These are phyloP conservation scores for Diaporthe citrichinensis DNA, from an alignment of 2,329 filamentous ascomycete genomes.

Conservation along the genomic window DNA sequence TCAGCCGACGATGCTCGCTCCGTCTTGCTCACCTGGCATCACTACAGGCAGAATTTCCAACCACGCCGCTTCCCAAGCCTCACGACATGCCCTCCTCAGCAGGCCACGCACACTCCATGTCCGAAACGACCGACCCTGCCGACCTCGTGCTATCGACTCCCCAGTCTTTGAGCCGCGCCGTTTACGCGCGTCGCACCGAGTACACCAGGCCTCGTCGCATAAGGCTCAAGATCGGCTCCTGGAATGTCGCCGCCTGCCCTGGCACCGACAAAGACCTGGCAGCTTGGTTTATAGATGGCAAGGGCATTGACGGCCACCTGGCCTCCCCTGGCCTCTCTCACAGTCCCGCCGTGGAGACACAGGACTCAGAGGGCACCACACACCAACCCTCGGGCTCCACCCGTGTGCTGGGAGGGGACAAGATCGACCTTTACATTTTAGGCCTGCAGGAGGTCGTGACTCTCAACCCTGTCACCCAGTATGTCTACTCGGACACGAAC, in stretches of 20 bases:
- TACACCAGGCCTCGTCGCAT: constrained; percentile 83
- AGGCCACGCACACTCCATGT: constrained; percentile 21
- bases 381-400: constrained; percentile 51
- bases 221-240: constrained; percentile 90
- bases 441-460: constrained; percentile 95
- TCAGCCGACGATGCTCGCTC: neutral
- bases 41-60: constrained; percentile 38
- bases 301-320: constrained; percentile 76
- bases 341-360: constrained; percentile 53
- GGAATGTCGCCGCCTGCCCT: constrained; percentile 91
- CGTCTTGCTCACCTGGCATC: neutral
- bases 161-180: constrained; percentile 72
- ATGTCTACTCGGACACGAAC: constrained; percentile 80
- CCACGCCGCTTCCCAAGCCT: neutral
- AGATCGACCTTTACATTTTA: constrained; percentile 91
- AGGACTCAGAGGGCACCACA: constrained; percentile 43
- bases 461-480: constrained; percentile 83
- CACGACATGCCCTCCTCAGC: constrained; percentile 28
- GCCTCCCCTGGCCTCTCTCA: constrained; percentile 65
- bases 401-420: constrained; percentile 69
- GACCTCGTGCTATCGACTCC: constrained; percentile 57
- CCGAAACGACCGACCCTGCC: constrained; percentile 38
- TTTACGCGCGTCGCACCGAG: constrained; percentile 82
- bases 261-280: constrained; percentile 90
- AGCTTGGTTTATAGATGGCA: constrained; percentile 87